These are phyloP conservation scores for Teratosphaeria viscida DNA, from an alignment of 2,329 filamentous ascomycete species.

Conservation along the genomic window DNA sequence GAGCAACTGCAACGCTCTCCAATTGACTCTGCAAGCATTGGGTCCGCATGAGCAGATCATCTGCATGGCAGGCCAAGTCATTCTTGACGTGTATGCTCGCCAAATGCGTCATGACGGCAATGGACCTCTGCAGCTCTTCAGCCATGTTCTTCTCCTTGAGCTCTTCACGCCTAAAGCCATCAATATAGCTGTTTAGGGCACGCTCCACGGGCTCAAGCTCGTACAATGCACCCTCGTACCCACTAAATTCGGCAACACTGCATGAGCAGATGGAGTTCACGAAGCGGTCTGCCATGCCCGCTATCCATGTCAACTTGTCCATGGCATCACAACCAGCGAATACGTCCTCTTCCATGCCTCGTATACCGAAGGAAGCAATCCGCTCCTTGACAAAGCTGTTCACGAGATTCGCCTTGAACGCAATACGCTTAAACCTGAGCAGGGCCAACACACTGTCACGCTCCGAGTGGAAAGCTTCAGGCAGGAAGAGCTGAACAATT, in stretches of 20 bases:
- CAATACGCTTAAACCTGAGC: slow-evolving; percentile 75
- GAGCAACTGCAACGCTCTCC: slow-evolving; percentile 61
- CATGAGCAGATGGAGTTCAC: slow-evolving; percentile 70
- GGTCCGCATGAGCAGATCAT: slow-evolving; percentile 68
- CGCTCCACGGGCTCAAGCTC: slow-evolving; percentile 89
- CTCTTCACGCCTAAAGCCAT: slow-evolving; percentile 71
- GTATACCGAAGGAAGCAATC: slow-evolving; percentile 55
- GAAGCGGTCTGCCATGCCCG: slow-evolving; percentile 74
- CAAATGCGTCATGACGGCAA: slow-evolving; percentile 78
- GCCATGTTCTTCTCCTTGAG: slow-evolving; percentile 76
- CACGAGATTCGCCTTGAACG: slow-evolving; percentile 76
- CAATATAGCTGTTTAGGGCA: slow-evolving; percentile 78
- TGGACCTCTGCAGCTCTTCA: slow-evolving; percentile 67
- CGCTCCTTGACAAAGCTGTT: slow-evolving; percentile 70
- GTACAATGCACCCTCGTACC: slow-evolving; percentile 68
- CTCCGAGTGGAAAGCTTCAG: slow-evolving; percentile 70
- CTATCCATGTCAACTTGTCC: slow-evolving; percentile 77
- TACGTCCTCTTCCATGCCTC: slow-evolving; percentile 64
- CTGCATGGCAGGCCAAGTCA: slow-evolving; percentile 62
- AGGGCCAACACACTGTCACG: slow-evolving; percentile 80
- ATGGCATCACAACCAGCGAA: slow-evolving; percentile 72
- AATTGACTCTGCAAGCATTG: slow-evolving; percentile 69
- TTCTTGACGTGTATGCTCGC: slow-evolving; percentile 67
- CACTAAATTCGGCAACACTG: slow-evolving; percentile 65
- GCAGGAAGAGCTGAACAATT: slow-evolving; percentile 81